Evolutionary conservation across 2,329 filamentous ascomycete species (phyloP), one percentile per base, ranked within the genome.

Genomic region (Venturia effusa): DNA sequence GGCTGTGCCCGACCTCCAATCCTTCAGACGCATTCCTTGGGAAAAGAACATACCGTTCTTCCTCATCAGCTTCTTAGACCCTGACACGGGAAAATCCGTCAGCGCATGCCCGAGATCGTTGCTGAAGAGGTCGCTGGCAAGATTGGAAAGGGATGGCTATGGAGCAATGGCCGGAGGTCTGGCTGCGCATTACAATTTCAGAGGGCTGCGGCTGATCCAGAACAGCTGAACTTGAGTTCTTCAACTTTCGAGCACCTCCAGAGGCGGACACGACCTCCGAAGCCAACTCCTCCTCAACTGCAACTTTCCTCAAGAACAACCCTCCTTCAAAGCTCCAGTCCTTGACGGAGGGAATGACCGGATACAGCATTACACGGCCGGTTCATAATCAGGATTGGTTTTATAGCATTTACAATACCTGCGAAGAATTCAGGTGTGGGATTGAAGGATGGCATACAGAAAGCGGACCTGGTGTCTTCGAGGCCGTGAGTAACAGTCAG

Each of bases 401-500:
- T 77, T 96, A 96, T 74, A 85, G 88, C 57, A 84, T 96, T 61
- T 96, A 90, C 75, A 85, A 95, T 67, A 84, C 88, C 0, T 95
- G 91, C 77, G 81, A 83, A 68, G 80, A 85, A 66, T 96, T 96
- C 77, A 79, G 82, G 48, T 94, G 90, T 71, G 83, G 88, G 67
- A 89, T 97, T 60, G 92, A 97, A 74, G 91, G 92, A 57, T 97
- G 92, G 92, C 92, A 97, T 78, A 96, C 92, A 10, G 92, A 97
- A 77, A 92, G 88, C 68, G 92, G 92, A 0, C 92, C 92, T 0
- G 92, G 92, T 55, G 94, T 99, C 3, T 97, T 93, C 74, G 94
- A 99, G 78, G 94, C 94, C 15, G 92, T 83, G 69, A 69, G 79
- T 57, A 57, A 74, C 54, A 55, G 15, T 51, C 22, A 10, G 22